phyloP scores from a whole-genome alignment of 768 basidiomycete species.

The Boletus patriciae region DNA sequence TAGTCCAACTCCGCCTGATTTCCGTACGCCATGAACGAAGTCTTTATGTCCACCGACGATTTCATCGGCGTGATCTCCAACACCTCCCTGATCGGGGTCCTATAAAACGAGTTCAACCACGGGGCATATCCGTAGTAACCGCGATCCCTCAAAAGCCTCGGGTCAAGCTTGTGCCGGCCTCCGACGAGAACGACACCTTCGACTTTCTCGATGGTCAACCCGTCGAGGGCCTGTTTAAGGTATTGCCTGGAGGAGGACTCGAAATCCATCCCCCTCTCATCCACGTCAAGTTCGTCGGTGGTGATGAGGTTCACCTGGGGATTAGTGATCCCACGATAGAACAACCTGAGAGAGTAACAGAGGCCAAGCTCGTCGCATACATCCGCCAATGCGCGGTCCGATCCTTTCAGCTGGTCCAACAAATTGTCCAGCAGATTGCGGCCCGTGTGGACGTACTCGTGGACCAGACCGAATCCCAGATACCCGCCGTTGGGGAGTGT shows the following conservation, averaged over 20 bases:
- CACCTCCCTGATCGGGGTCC: slow-evolving; percentile 6
- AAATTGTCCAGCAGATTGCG: background rate
- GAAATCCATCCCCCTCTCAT: background rate
- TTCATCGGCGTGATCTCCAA: slow-evolving; percentile 13
- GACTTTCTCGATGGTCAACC: background rate
- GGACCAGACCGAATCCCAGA: slow-evolving; percentile 10
- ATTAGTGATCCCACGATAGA: background rate
- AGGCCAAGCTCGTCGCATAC: slow-evolving; percentile 5
- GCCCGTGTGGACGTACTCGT: slow-evolving; percentile 7
- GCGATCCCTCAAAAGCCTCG: background rate
- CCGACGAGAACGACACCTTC: slow-evolving; percentile 7
- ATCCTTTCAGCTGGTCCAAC: slow-evolving; percentile 15
- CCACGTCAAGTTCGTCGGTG: background rate
- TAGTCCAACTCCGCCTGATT: background rate
- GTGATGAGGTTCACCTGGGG: slow-evolving; percentile 1
- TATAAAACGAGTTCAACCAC: background rate
- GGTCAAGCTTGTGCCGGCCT: background rate
- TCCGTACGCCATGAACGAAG: background rate
- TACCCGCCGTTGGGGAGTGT: slow-evolving; percentile 8
- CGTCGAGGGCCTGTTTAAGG: background rate
- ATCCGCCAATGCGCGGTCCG: slow-evolving; percentile 2
- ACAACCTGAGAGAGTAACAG: background rate
- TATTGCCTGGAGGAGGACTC: background rate
- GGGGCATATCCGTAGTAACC: background rate
- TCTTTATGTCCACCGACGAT: background rate